phyloP scores from a whole-genome alignment of 2,329 filamentous ascomycete genomes.

The Tricladium varicosporioides region DNA sequence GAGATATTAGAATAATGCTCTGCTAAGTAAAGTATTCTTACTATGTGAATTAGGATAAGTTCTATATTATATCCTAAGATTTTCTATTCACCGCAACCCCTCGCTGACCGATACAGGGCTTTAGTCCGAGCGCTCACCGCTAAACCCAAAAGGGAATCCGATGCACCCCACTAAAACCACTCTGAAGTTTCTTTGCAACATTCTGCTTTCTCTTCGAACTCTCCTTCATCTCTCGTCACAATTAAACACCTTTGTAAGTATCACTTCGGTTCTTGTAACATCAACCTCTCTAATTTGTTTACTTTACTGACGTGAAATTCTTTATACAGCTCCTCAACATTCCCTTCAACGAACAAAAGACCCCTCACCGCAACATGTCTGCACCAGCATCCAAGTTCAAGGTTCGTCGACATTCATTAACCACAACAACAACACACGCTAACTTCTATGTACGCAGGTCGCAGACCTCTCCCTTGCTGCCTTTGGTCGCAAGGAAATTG shows the following conservation, averaged over 20 bases:
- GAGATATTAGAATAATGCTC: no score
- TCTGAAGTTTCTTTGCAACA: not conserved
- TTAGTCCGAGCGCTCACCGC: no score
- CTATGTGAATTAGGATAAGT: no score
- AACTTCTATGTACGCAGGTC: conserved; percentile 58
- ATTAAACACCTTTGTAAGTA: not conserved
- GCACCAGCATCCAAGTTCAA: conserved; percentile 36
- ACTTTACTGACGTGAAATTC: not conserved
- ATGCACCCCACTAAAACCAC: not conserved
- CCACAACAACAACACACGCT: not conserved
- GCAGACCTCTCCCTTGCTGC: conserved; percentile 96
- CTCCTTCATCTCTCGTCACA: conserved; percentile 5
- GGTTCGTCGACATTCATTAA: conserved; percentile 12
- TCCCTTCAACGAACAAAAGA: conserved; percentile 14
- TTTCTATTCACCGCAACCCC: no score
- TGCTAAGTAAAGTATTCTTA: no score
- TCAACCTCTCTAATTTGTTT: not conserved
- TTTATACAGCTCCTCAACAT: not conserved
- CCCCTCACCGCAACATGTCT: conserved; percentile 32
- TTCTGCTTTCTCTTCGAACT: not conserved
- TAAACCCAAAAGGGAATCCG: not conserved
- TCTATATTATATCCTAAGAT: no score
- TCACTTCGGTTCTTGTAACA: not conserved
- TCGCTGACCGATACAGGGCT: no score
- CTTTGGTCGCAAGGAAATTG: conserved; percentile 98